Conservation (phyloP, 441 rosid species). For the Metrosideros polymorpha region DNA sequence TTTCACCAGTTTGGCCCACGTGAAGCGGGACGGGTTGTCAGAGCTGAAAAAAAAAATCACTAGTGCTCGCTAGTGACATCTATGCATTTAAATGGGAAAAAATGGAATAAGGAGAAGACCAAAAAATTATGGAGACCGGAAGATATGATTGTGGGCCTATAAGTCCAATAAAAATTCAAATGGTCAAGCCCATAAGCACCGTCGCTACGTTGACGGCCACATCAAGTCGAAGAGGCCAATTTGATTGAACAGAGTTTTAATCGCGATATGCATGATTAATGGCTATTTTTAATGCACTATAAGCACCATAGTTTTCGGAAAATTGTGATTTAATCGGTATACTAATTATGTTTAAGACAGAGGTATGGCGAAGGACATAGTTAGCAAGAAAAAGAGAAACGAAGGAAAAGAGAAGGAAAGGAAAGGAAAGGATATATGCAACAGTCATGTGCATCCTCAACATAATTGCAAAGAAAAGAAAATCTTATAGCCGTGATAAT, state of each 20-base stretch:
- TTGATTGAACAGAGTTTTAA: not conserved
- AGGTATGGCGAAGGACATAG: not conserved
- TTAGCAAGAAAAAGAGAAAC: not conserved
- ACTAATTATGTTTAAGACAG: not conserved
- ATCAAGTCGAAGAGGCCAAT: not conserved
- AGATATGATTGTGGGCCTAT: not conserved
- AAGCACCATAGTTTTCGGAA: not conserved
- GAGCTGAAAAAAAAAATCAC: not conserved
- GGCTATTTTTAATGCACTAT: not conserved
- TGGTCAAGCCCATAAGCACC: not conserved
- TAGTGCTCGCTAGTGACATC: not conserved
- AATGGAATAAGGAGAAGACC: not conserved
- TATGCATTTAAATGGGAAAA: not conserved
- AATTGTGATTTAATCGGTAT: not conserved
- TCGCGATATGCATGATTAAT: not conserved
- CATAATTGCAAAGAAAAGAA: not conserved
- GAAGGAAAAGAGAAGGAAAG: not conserved
- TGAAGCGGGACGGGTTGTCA: not conserved
- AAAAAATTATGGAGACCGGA: not conserved
- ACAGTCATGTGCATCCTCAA: not conserved
- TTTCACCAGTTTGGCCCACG: not conserved
- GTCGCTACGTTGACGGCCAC: not conserved
- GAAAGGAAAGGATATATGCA: not conserved
- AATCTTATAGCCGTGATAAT: not conserved
- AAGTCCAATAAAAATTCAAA: not conserved